Conservation (phyloP, 495 filamentous ascomycete species). For the Talaromyces liani region DNA sequence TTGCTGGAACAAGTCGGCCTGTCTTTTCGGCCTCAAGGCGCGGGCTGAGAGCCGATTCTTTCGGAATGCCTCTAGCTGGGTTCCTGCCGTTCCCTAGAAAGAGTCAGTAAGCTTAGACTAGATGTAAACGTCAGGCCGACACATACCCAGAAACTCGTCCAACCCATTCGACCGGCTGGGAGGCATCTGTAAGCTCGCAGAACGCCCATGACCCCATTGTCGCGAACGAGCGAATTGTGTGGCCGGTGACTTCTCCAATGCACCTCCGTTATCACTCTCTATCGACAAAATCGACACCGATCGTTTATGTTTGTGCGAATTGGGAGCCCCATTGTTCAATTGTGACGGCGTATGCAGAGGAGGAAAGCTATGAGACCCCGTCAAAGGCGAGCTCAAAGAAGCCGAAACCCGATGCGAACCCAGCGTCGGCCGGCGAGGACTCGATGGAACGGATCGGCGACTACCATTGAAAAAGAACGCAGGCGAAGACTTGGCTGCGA, state of each 20-base stretch:
- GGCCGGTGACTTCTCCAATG: constrained; percentile 34
- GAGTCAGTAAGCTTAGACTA: not conserved
- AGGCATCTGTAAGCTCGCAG: constrained; percentile 74
- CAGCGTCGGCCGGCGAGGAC: constrained; percentile 21
- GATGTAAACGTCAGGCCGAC: not conserved
- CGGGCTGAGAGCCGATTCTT: constrained; percentile 8
- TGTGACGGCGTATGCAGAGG: constrained; percentile 29
- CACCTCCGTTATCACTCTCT: constrained; percentile 49
- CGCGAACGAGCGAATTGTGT: constrained; percentile 35
- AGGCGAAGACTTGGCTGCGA: constrained; percentile 33
- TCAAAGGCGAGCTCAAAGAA: constrained; percentile 37
- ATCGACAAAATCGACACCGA: constrained; percentile 96
- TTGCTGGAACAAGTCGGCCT: constrained; percentile 17
- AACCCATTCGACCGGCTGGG: constrained; percentile 47
- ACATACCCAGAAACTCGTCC: constrained; percentile 36
- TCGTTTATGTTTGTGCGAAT: constrained; percentile 52
- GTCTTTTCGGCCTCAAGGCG: constrained; percentile 26
- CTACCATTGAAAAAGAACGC: constrained; percentile 28
- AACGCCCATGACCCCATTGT: constrained; percentile 65
- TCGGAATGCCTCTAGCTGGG: not conserved
- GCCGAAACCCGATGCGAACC: constrained; percentile 32
- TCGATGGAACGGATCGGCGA: constrained; percentile 30
- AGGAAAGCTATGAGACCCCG: constrained; percentile 40
- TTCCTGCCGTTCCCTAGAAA: not conserved
- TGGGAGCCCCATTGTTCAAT: constrained; percentile 24